A percentile compares a stretch with the other conserved stretches of the same genome.
These are phyloP conservation scores for sunflower (Helianthus annuus) DNA, from an alignment of 129 eudicot species.

Conservation along the genomic window DNA sequence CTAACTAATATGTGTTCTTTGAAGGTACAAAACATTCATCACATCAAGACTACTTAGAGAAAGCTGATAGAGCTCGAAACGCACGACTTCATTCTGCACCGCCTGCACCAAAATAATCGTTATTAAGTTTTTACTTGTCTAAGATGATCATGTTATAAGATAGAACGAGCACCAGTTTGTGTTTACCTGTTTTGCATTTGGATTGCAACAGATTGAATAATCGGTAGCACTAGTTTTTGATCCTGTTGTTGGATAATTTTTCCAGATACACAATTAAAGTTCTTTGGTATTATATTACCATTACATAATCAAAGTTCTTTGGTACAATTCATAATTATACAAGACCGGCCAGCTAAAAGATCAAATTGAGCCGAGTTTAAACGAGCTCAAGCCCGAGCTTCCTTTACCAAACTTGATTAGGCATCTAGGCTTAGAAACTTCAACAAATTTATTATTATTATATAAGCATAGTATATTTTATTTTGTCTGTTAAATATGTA, in stretches of 20 bases:
- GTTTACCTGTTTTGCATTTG: constrained; percentile 17
- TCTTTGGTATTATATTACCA: neutral
- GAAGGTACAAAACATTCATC: constrained; percentile 83
- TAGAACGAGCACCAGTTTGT: neutral
- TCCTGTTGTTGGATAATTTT: constrained; percentile 14
- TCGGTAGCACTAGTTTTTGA: constrained; percentile 18
- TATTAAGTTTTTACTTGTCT: neutral
- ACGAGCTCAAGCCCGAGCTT: too few relatives aligned
- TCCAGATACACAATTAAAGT: neutral
- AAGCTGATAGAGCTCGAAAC: constrained; percentile 85
- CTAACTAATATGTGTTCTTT: constrained; percentile 23
- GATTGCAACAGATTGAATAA: constrained; percentile 27
- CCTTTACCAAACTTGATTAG: too few relatives aligned
- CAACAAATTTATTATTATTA: too few relatives aligned
- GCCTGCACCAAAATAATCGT: constrained; percentile 49
- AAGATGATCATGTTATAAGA: constrained; percentile 6
- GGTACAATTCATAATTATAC: too few relatives aligned
- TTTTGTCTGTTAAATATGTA: too few relatives aligned
- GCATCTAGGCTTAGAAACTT: too few relatives aligned
- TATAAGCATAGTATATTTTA: too few relatives aligned
- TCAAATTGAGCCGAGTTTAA: too few relatives aligned
- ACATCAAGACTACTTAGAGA: constrained; percentile 93
- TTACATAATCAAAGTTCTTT: neutral
- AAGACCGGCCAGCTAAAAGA: too few relatives aligned
- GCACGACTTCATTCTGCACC: constrained; percentile 77